phyloP scores from a whole-genome alignment of 805 yeast genomes.

The Candida incommunis region DNA sequence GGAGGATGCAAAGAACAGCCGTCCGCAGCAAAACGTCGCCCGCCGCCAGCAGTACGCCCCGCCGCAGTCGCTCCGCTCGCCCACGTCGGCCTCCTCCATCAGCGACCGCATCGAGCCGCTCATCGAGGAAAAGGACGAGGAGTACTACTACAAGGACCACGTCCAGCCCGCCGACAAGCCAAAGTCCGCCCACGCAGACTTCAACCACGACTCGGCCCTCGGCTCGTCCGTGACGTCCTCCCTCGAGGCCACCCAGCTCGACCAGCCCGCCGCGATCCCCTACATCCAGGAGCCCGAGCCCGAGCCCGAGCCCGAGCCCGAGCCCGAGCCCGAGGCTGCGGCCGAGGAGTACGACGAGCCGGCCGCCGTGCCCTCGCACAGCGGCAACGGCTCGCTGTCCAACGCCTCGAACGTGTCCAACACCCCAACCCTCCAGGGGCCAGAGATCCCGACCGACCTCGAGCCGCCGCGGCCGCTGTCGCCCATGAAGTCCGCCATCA shows the following conservation, averaged over 20 bases:
- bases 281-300: neutral
- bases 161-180: neutral
- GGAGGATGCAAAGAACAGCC: neutral
- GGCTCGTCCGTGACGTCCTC: neutral
- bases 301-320: no score
- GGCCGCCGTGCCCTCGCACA: neutral
- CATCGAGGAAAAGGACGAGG: slow-evolving; percentile 1
- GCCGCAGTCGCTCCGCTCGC: neutral
- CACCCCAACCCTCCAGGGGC: neutral
- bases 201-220: neutral
- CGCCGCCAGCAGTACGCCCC: neutral
- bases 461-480: slow-evolving; percentile 17
- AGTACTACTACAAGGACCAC: neutral
- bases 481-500: slow-evolving; percentile 21
- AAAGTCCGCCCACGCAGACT: neutral
- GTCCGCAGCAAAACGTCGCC: neutral
- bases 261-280: neutral
- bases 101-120: neutral
- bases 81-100: neutral
- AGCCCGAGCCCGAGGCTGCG: neutral
- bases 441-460: slow-evolving; percentile 2
- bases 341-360: neutral
- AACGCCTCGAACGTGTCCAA: no score
- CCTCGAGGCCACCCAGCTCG: neutral
- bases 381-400: neutral